Base-by-base conservation (phyloP, 192 early-diverging fungal species). In the Coemansia sp. region DNA sequence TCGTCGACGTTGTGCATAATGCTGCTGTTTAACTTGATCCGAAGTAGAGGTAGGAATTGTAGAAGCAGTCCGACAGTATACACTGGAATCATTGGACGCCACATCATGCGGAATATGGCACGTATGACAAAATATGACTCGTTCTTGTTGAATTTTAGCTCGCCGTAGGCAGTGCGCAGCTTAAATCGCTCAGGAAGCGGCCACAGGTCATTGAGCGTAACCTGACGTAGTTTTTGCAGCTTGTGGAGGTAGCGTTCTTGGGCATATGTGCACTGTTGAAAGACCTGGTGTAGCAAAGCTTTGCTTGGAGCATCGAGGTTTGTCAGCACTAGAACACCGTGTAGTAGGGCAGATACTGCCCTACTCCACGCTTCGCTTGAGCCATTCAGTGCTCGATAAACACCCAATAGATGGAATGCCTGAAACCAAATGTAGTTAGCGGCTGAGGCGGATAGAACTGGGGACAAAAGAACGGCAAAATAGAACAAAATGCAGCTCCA, bases 41-140 rank as follows among this genome's bases (percentile, higher is more conserved):
- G 22, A 22, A 46, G 34, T 7, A 77, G 47, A 20, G 31, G 31
- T 2, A 68, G 27, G 5, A 57, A 52, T 29, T 69, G 62, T 0
- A 69, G 16, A 13, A 77, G n/a, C 18, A 65, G 24, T 8, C 68
- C 68, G 3, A 64, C 46, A 10, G 72, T 41, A 40, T 71, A 74
- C 15, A 74, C 18, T 2, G 75, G 80, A 38, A 74, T 31, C 47
- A 82, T 61, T 18, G 71, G 65, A 7, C 72, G 72, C 80, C 80
- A 82, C 18, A 65, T 67, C 69, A 68, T 60, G 6, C 72, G 65
- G 18, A 73, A 44, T 20, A 82, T 69, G 15, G 80, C 80, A 2
- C 69, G 75, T 10, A 82, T 11, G 12, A 82, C 43, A 67, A 82
- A 82, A 12, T 77, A 43, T 1, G 36, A 47, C 57, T 82, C 75